Percentiles rank a stretch among this genome's conserved stretches.
Conservation (phyloP, 495 filamentous ascomycete species). For the Penicillium fimorum region DNA sequence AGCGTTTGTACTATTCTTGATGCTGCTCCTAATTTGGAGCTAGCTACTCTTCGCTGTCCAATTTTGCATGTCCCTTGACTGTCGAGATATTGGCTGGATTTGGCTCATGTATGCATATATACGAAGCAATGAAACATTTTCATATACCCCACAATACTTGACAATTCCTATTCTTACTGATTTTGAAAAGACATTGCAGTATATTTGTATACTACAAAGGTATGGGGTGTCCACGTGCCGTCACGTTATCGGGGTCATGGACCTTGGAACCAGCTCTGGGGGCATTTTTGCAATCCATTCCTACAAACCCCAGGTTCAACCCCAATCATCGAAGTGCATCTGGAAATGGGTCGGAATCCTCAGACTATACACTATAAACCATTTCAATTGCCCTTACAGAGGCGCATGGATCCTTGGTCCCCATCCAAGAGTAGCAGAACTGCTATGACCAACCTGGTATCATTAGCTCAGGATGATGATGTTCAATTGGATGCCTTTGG, state of each 20-base stretch:
- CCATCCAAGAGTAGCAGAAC: conserved; percentile 17
- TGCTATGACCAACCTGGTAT: conserved; percentile 18
- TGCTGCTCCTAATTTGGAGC: conserved; percentile 2
- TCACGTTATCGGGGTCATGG: conserved; percentile 1
- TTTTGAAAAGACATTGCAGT: neutral
- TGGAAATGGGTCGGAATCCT: conserved; percentile 17
- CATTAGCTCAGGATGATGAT: conserved; percentile 21
- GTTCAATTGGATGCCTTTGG: conserved; percentile 51
- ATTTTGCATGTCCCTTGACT: conserved; percentile 1
- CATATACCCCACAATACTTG: conserved; percentile 14
- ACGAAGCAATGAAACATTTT: conserved; percentile 30
- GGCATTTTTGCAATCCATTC: neutral
- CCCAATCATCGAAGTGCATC: neutral
- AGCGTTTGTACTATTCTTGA: conserved; percentile 10
- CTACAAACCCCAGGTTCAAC: neutral
- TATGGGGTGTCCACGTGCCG: conserved; percentile 23
- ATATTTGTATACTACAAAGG: neutral
- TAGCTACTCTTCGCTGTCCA: conserved; percentile 2
- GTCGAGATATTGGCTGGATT: neutral
- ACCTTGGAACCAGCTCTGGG: neutral
- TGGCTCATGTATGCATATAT: conserved; percentile 32
- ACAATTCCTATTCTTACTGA: neutral
- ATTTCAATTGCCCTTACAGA: conserved; percentile 14
- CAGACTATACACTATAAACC: conserved; percentile 2
- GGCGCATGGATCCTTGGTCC: conserved; percentile 8